Evolutionary conservation across 805 yeast species (phyloP).

Genomic region (Myxozyma kluyveri): DNA sequence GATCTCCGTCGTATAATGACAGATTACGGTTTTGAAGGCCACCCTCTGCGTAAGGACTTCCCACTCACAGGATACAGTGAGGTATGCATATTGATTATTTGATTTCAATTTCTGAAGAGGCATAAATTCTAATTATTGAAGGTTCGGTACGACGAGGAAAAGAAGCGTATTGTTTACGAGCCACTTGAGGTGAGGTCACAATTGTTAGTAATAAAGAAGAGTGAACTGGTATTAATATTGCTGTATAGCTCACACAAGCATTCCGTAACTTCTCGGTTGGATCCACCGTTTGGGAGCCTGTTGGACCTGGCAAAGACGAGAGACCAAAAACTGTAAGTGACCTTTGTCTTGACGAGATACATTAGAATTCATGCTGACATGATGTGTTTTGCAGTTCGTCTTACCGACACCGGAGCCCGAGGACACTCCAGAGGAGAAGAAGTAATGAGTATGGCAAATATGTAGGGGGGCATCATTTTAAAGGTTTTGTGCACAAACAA

Average conservation of each 20-base stretch:
- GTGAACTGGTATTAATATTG: not conserved
- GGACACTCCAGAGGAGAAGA: slow-evolving; percentile 48
- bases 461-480: not conserved
- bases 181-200: slow-evolving; percentile 57
- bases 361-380: not conserved
- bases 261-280: slow-evolving; percentile 89
- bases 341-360: not conserved
- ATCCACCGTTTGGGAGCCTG: slow-evolving; percentile 87
- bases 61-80: slow-evolving; percentile 91
- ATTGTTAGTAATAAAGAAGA: not conserved
- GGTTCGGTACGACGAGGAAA: slow-evolving; percentile 85
- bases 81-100: slow-evolving; percentile 3
- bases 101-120: not conserved
- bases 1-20: slow-evolving; percentile 87
- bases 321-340: slow-evolving; percentile 55
- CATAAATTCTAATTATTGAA: not conserved
- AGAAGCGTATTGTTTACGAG: slow-evolving; percentile 83
- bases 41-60: slow-evolving; percentile 87
- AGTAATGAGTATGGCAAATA: slow-evolving; percentile 32
- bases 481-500: not conserved
- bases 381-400: slow-evolving; percentile 50
- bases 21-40: slow-evolving; percentile 90
- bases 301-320: slow-evolving; percentile 79
- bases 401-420: slow-evolving; percentile 82
- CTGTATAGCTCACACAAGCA: slow-evolving; percentile 68